Evolutionary conservation across 768 basidiomycete species (phyloP), one percentile per base, ranked within the genome.

Genomic region (Clathrus columnatus): DNA sequence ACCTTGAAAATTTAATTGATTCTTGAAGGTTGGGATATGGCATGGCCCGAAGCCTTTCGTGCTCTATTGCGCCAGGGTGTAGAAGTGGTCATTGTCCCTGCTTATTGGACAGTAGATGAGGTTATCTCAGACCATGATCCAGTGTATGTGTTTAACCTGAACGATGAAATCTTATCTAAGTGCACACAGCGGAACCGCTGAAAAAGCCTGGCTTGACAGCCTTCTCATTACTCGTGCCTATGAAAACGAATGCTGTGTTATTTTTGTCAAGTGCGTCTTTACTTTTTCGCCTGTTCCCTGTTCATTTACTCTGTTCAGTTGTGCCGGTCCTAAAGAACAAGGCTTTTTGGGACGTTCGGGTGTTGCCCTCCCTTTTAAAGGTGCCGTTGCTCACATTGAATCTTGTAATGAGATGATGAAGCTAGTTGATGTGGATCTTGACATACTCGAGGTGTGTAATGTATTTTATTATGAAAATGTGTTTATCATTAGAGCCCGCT

Each of bases 181-280:
- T 54, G 18, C n/a, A n/a, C n/a, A 18, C 16, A 54, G 53, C 14
- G 53, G 53, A 1, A 17, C 10, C 7, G 53, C 24, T 27, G 53
- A 54, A 29, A 54, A n/a, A 18, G 18, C 53, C 17, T 54, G 53
- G 53, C 21, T 54, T 8, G 53, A 54, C 30, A 47, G 43, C 24
- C 53, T 54, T 29, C 18, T 54, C 24, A 45, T 54, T 7, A 54
- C 44, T 23, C 53, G 53, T 20, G 53, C 53, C 3, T 54, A 54
- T 46, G 53, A 54, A 29, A 54, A 54, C 30, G 53, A 54, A 26
- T 54, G 53, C 27, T 54, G 53, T 30, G 53, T 54, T 45, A 45
- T 54, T 10, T 54, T 54, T 21, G 53, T 54, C 11, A 54, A 54
- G 53, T 54, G 11, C 20, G n/a, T 46, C 30, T 36, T 18, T 11